phyloP scores from a whole-genome alignment of 768 basidiomycete species.

The Tubosaeta brunneosetosa region DNA sequence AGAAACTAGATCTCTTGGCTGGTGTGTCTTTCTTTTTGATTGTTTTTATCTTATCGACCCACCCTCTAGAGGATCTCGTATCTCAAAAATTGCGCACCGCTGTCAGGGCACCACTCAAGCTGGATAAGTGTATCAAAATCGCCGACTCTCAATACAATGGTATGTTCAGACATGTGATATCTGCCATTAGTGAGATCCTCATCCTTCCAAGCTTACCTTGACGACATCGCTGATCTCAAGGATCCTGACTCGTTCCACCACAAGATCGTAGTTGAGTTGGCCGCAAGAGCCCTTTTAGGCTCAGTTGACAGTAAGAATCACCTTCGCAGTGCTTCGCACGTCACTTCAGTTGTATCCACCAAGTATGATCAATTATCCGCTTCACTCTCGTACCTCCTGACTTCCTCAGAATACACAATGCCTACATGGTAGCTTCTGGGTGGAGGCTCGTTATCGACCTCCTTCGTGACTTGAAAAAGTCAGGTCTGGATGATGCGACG shows the following conservation, averaged over 20 bases:
- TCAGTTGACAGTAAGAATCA: slow-evolving; percentile 27
- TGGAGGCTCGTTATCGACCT: slow-evolving; percentile 70
- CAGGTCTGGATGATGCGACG: slow-evolving; percentile 50
- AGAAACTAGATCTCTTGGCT: slow-evolving; percentile 75
- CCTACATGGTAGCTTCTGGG: slow-evolving; percentile 75
- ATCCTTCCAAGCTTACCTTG: slow-evolving; percentile 50
- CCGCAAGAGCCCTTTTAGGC: slow-evolving; percentile 40
- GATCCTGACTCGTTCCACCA: slow-evolving; percentile 60
- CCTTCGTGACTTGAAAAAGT: slow-evolving; percentile 50
- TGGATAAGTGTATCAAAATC: slow-evolving; percentile 60
- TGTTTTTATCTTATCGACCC: background rate
- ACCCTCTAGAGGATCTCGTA: slow-evolving; percentile 59
- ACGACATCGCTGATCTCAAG: slow-evolving; percentile 63
- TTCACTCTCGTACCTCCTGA: slow-evolving; percentile 2
- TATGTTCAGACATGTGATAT: slow-evolving; percentile 29
- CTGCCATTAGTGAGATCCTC: slow-evolving; percentile 2
- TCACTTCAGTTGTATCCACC: slow-evolving; percentile 56
- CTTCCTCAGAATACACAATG: slow-evolving; percentile 65
- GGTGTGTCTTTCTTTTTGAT: slow-evolving; percentile 37
- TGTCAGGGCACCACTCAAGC: slow-evolving; percentile 57
- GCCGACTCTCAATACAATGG: slow-evolving; percentile 72
- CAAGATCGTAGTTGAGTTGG: slow-evolving; percentile 53
- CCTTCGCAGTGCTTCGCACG: slow-evolving; percentile 41
- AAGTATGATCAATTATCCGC: slow-evolving; percentile 37
- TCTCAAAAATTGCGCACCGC: slow-evolving; percentile 49